phyloP scores from a whole-genome alignment of 2,329 filamentous ascomycete species.

The Penicillium hordei region DNA sequence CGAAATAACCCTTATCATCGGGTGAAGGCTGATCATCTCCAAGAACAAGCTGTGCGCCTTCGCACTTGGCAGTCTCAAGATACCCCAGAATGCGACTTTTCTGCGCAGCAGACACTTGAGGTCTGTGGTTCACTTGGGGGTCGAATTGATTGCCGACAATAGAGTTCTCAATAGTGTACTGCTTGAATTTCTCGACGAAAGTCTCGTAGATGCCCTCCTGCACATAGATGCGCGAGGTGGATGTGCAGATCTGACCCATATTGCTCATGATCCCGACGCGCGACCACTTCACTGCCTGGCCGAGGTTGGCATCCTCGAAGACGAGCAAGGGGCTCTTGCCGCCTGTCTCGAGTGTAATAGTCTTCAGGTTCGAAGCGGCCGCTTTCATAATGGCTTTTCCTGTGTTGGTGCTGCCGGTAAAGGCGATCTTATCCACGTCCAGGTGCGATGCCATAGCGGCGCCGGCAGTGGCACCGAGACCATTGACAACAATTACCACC shows the following conservation, averaged over 20 bases:
- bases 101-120: constrained; percentile 11
- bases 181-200: constrained; percentile 33
- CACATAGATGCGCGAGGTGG: constrained; percentile 64
- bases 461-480: constrained; percentile 21
- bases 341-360: constrained; percentile 50
- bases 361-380: constrained; percentile 38
- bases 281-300: constrained; percentile 42
- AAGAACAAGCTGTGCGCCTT: constrained; percentile 32
- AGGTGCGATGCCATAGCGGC: constrained; percentile 8
- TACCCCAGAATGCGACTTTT: constrained; percentile 12
- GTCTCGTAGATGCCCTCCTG: constrained; percentile 47
- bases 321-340: constrained; percentile 50
- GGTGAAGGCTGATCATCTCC: constrained; percentile 22
- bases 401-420: constrained; percentile 10
- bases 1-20: constrained; percentile 19
- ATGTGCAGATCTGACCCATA: constrained; percentile 66
- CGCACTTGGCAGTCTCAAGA: constrained; percentile 30
- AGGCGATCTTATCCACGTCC: constrained; percentile 8
- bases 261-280: constrained; percentile 58
- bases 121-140: constrained; percentile 8
- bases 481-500: constrained; percentile 27
- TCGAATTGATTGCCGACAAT: constrained; percentile 6
- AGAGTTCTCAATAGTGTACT: constrained; percentile 10
- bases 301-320: constrained; percentile 47
- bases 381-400: constrained; percentile 13